These are phyloP conservation scores for Smallanthus sonchifolius DNA, from an alignment of 129 eudicot genomes.

Conservation along the genomic window DNA sequence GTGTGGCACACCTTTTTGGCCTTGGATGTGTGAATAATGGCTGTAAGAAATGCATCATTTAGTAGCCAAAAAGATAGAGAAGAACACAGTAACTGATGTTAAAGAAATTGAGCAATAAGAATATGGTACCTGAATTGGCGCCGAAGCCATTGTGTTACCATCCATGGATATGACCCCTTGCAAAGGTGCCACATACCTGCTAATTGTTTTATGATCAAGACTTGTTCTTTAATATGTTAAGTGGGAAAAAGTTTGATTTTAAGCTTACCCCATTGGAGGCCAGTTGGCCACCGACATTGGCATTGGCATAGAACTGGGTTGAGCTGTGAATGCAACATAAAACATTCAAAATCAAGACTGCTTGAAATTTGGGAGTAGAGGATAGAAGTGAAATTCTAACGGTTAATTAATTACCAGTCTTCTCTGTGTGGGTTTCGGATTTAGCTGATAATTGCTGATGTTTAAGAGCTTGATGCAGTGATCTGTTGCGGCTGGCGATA, in stretches of 20 bases:
- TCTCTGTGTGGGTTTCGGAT: conserved; percentile 50
- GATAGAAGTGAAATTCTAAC: background rate
- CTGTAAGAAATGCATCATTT: conserved; percentile 30
- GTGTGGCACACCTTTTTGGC: conserved; percentile 92
- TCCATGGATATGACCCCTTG: conserved; percentile 93
- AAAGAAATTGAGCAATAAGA: background rate
- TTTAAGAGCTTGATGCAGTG: conserved; percentile 39
- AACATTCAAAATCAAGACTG: background rate
- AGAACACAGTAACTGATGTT: background rate
- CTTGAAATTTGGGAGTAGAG: conserved; percentile 9
- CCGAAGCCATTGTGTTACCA: conserved; percentile 57
- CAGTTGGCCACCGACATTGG: conserved; percentile 79
- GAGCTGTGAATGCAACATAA: conserved; percentile 40
- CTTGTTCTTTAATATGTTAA: background rate
- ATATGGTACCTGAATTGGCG: conserved; percentile 62
- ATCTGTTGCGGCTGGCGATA: conserved; percentile 24
- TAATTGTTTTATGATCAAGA: conserved; percentile 20
- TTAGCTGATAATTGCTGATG: conserved; percentile 48
- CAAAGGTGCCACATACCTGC: conserved; percentile 87
- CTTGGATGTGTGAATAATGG: conserved; percentile 86
- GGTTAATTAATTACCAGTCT: conserved; percentile 42
- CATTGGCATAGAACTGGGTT: conserved; percentile 60
- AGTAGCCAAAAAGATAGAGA: background rate
- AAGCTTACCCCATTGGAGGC: conserved; percentile 92
- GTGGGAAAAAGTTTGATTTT: background rate